Evolutionary conservation across 192 early-diverging fungal genomes (phyloP), one percentile per base, ranked within the genome.

Genomic region (Polychytrium aggregatum): DNA sequence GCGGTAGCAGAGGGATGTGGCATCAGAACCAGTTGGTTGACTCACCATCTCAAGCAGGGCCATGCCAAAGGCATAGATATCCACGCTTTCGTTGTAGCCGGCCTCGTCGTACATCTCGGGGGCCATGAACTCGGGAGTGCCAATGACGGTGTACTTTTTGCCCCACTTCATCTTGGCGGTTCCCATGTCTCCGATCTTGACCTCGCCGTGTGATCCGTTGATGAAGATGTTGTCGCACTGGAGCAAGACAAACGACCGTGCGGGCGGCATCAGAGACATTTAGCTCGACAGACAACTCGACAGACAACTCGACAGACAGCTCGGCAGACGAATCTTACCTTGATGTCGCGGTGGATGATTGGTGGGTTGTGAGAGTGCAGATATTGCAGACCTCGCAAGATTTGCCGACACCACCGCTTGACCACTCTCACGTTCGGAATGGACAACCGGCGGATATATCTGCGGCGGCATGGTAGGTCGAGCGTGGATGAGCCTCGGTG

Each of bases 61-160:
- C 82, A 87, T 85, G 18, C 85, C 85, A 57, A 87, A 87, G 6
- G 85, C 85, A 61, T 87, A 87, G 33, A 87, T 84, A 46, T 87
- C 85, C 7, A 86, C 83, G 43, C 85, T 86, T 65, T 87, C 85
- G 62, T 62, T 85, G 54, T 87, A 87, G 7, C 82, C 81, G 41
- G 74, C 71, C 59, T 87, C 85, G 40, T 87, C 85, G 56, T 87
- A 87, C 82, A 87, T 83, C 63, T 87, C 85, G 14, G 85, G 83
- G 18, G 83, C 83, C 83, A 87, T 85, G 51, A 87, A 85, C 58
- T 83, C 83, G 2, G 83, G 83, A 1, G 83, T 85, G n/a, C 86
- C 86, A 49, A 88, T 84, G 24, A 88, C 74, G 1, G 83, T 88
- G 48, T 85, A 88, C 51, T 86, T 83, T 50, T 88, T 86, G 45